These are phyloP conservation scores for Penicillium robsamsonii DNA, from an alignment of 495 filamentous ascomycete species.

Conservation along the genomic window DNA sequence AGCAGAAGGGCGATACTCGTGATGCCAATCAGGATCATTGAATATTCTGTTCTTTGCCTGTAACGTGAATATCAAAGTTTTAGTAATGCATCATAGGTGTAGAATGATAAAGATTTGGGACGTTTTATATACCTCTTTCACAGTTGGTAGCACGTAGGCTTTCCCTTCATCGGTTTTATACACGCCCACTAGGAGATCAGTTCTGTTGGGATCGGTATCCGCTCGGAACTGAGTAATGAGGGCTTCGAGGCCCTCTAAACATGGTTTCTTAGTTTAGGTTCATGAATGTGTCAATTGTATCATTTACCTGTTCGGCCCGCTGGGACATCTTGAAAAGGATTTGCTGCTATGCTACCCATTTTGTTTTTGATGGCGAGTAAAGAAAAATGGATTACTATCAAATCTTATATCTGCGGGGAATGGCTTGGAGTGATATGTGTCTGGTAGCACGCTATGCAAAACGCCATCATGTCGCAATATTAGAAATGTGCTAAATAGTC, in stretches of 20 bases:
- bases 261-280: neutral
- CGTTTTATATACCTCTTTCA: conserved; percentile 14
- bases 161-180: conserved; percentile 20
- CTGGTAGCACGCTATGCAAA: conserved; percentile 9
- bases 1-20: conserved; percentile 17
- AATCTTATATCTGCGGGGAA: conserved; percentile 7
- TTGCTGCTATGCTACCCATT: conserved; percentile 16
- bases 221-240: conserved; percentile 6
- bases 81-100: neutral
- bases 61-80: neutral
- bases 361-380: neutral
- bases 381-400: neutral
- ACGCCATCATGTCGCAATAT: conserved; percentile 15
- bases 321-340: conserved; percentile 13
- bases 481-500: neutral
- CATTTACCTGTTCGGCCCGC: conserved; percentile 7
- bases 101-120: neutral
- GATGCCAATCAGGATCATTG: conserved; percentile 19
- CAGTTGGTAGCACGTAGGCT: conserved; percentile 15
- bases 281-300: neutral
- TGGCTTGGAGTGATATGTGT: conserved; percentile 1
- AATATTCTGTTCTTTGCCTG: conserved; percentile 21
- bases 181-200: conserved; percentile 18
- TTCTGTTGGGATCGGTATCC: conserved; percentile 15
- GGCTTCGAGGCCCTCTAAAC: conserved; percentile 2